phyloP scores from a whole-genome alignment of 495 filamentous ascomycete species.

The Copromyces sp. region DNA sequence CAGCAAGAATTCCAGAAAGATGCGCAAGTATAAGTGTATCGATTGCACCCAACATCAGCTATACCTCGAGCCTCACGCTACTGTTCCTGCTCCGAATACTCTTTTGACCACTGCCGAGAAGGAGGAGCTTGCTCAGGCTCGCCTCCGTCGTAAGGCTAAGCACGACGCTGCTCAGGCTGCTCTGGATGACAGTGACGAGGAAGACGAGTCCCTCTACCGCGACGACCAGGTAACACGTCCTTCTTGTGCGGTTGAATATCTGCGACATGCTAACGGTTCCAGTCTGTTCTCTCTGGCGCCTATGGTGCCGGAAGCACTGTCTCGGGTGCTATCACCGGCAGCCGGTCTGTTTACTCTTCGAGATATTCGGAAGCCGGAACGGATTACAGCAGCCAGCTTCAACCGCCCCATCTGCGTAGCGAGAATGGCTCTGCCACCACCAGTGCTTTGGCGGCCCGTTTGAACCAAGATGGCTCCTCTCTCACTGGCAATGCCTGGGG shows the following conservation, averaged over 20 bases:
- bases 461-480: neutral
- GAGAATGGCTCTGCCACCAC: neutral
- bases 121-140: neutral
- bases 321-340: neutral
- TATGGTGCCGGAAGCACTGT: neutral
- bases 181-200: neutral
- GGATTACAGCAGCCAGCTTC: neutral
- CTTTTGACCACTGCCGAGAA: neutral
- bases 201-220: neutral
- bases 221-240: neutral
- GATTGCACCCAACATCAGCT: neutral
- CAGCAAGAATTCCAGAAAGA: conserved; percentile 45
- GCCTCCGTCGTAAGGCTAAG: neutral
- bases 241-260: neutral
- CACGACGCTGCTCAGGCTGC: neutral
- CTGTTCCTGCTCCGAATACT: neutral
- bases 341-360: neutral
- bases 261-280: neutral
- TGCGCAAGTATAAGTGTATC: conserved; percentile 14
- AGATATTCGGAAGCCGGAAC: neutral
- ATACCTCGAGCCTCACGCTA: neutral
- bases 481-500: neutral
- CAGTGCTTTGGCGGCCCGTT: neutral
- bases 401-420: neutral
- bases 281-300: neutral